Evolutionary conservation across 2,329 filamentous ascomycete species (phyloP).

Genomic region (Diaporthe longicolla): DNA sequence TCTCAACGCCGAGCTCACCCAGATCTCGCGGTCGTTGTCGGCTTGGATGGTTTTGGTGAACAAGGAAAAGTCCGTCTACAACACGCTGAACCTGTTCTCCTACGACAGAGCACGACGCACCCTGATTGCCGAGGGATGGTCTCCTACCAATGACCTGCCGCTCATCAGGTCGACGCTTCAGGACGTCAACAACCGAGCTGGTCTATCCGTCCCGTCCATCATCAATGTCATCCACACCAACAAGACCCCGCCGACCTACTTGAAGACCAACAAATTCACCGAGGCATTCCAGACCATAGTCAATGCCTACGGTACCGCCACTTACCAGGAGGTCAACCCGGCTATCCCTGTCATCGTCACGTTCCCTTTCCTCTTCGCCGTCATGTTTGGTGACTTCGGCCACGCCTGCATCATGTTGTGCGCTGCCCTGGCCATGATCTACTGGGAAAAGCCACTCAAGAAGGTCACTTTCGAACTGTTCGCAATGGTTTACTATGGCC

Average conservation of each 20-base stretch:
- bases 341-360: conserved; percentile 95
- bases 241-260: conserved; percentile 96
- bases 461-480: conserved; percentile 96
- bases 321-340: conserved; percentile 97
- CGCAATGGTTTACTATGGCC: conserved; percentile 98
- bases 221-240: conserved; percentile 98
- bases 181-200: conserved; percentile 96
- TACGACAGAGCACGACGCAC: conserved; percentile 97
- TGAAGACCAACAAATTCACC: conserved; percentile 99
- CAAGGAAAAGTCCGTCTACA: conserved; percentile 98
- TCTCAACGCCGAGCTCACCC: conserved; percentile 90
- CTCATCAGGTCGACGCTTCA: conserved; percentile 94
- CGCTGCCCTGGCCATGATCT: conserved; percentile 92
- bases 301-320: conserved; percentile 97
- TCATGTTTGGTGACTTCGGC: conserved; percentile 99
- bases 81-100: conserved; percentile 95
- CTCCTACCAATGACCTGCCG: conserved; percentile 89
- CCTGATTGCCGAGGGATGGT: conserved; percentile 97
- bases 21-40: conserved; percentile 91
- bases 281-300: conserved; percentile 99
- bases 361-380: conserved; percentile 99
- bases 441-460: conserved; percentile 93
- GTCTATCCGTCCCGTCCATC: conserved; percentile 96
- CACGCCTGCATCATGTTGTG: conserved; percentile 91
- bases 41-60: conserved; percentile 98